Evolutionary conservation across 192 early-diverging fungal species (phyloP).

Genomic region (Coemansia sp.): DNA sequence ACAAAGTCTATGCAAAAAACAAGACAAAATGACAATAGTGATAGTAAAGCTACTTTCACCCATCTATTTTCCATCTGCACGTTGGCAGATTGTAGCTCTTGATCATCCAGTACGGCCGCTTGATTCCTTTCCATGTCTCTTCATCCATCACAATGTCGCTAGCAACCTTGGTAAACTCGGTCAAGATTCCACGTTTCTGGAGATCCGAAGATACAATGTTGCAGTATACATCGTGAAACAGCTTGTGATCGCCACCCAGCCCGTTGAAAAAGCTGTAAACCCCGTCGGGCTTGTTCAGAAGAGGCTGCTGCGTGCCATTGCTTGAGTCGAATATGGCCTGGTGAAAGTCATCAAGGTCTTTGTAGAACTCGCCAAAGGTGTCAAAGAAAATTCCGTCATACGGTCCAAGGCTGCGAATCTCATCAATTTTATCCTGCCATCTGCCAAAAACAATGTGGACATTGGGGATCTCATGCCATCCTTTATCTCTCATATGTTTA

Average conservation of each 20-base stretch:
- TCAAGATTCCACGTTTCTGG: constrained; percentile 73
- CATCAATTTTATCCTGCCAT: constrained; percentile 86
- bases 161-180: constrained; percentile 70
- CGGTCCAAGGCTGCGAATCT: constrained; percentile 59
- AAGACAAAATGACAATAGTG: no score
- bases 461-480: constrained; percentile 83
- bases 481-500: constrained; percentile 75
- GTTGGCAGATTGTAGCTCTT: constrained; percentile 55
- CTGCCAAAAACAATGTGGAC: constrained; percentile 86
- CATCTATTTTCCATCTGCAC: constrained; percentile 33
- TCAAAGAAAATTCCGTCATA: constrained; percentile 97
- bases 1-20: background rate
- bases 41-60: background rate
- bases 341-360: constrained; percentile 76
- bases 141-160: constrained; percentile 78
- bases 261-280: constrained; percentile 97
- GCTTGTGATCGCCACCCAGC: constrained; percentile 86
- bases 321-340: constrained; percentile 52
- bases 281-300: constrained; percentile 71
- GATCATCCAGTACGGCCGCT: constrained; percentile 62
- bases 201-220: constrained; percentile 82
- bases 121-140: constrained; percentile 85
- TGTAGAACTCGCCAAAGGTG: constrained; percentile 92
- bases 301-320: constrained; percentile 52
- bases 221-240: constrained; percentile 97